A percentile compares a stretch with the other conserved stretches of the same genome.
Conservation (phyloP, 139 green algal genomes). For the Auxenochlorella pyrenoidosa region DNA sequence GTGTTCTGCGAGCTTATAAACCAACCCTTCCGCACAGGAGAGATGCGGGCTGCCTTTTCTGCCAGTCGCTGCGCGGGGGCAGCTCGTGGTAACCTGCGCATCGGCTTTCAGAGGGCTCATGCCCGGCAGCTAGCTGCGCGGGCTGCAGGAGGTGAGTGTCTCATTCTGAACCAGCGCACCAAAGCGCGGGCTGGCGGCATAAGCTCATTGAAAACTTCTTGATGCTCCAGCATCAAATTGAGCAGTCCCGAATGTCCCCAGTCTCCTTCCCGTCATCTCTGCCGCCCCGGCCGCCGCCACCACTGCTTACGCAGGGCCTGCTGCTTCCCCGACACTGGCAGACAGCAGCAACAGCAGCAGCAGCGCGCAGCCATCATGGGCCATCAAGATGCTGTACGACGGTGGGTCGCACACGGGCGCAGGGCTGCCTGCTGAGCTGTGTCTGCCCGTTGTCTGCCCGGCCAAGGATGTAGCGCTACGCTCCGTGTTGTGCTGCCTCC, state of each 20-base stretch:
- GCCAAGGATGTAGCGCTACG: background rate
- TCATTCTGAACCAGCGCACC: too few species aligned
- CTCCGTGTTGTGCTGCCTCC: background rate
- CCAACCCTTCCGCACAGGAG: too few species aligned
- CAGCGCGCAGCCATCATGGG: slow-evolving; percentile 52
- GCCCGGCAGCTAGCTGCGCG: background rate
- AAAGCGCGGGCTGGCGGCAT: too few species aligned
- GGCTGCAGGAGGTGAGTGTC: background rate
- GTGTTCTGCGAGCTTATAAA: too few species aligned
- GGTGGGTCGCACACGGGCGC: slow-evolving; percentile 41
- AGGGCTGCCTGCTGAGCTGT: background rate
- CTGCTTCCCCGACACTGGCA: background rate
- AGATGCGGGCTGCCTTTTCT: slow-evolving; percentile 41
- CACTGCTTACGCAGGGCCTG: background rate
- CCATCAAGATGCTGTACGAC: slow-evolving; percentile 87
- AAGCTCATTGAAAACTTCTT: too few species aligned
- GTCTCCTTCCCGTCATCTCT: background rate
- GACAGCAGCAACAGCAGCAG: slow-evolving; percentile 17
- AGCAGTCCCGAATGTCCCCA: background rate
- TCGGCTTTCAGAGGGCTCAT: too few species aligned
- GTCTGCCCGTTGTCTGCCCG: background rate
- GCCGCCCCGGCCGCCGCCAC: background rate
- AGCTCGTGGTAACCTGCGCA: too few species aligned
- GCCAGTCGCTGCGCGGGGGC: background rate
- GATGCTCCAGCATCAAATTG: too few species aligned